Percentiles rank a stretch among this genome's conserved stretches.
Evolutionary conservation across 2,329 filamentous ascomycete genomes (phyloP).

Genomic region (Fusarium cyanostomum): DNA sequence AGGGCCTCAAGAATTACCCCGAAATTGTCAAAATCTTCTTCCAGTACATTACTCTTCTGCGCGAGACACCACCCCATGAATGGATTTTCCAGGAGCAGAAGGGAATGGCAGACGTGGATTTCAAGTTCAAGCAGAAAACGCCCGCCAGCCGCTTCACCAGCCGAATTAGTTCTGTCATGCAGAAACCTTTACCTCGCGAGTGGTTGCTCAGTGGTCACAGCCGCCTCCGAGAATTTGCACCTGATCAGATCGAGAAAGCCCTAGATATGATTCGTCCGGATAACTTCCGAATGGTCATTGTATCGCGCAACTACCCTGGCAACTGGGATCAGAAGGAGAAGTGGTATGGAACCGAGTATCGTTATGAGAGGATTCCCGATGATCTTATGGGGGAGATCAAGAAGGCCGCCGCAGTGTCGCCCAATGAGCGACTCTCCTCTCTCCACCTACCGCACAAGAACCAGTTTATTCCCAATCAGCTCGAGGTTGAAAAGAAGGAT

Average conservation of each 20-base stretch:
- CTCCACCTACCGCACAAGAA: constrained; percentile 92
- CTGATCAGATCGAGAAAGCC: constrained; percentile 77
- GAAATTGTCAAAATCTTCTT: constrained; percentile 87
- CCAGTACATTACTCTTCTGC: constrained; percentile 89
- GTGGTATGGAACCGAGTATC: constrained; percentile 98
- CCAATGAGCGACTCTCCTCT: constrained; percentile 69
- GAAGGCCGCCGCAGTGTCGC: constrained; percentile 66
- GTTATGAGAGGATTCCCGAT: constrained; percentile 78
- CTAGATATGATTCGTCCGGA: constrained; percentile 82
- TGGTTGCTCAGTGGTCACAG: constrained; percentile 85
- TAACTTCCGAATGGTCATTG: constrained; percentile 86
- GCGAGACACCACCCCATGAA: constrained; percentile 80
- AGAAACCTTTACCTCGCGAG: constrained; percentile 86
- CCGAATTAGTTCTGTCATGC: constrained; percentile 86
- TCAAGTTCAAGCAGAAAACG: constrained; percentile 93
- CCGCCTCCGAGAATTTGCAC: constrained; percentile 81
- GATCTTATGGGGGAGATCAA: constrained; percentile 78
- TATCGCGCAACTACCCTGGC: constrained; percentile 85
- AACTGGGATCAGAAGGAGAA: constrained; percentile 89
- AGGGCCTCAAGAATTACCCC: constrained; percentile 79
- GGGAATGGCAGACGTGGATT: constrained; percentile 89
- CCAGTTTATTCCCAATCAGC: constrained; percentile 91
- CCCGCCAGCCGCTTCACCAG: constrained; percentile 91
- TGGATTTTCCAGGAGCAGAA: constrained; percentile 97
- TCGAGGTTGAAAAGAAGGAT: constrained; percentile 95